Conservation (phyloP, 495 filamentous ascomycete species). For the Chaetomium tenue region DNA sequence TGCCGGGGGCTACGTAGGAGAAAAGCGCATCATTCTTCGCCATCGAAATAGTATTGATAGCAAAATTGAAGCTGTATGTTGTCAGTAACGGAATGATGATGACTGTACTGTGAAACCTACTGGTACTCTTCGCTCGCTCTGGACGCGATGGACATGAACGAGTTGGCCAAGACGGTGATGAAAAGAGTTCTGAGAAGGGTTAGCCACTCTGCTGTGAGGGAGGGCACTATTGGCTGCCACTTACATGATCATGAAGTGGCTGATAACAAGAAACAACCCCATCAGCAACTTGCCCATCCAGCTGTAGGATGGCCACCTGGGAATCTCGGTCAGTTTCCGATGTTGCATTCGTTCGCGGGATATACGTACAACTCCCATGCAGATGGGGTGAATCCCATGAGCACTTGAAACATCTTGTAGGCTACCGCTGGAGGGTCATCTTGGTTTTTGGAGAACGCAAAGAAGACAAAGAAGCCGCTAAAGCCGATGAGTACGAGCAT, state of each 20-base stretch:
- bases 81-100: not conserved
- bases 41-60: conserved; percentile 92
- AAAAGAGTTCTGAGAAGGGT: conserved; percentile 62
- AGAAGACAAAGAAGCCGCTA: conserved; percentile 92
- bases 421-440: conserved; percentile 66
- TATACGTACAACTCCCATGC: conserved; percentile 52
- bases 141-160: conserved; percentile 88
- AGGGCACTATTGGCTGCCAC: conserved; percentile 11
- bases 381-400: conserved; percentile 72
- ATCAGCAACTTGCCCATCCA: conserved; percentile 70
- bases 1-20: conserved; percentile 84
- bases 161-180: conserved; percentile 89
- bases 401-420: conserved; percentile 85
- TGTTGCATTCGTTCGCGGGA: not conserved
- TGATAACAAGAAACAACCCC: conserved; percentile 82
- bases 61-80: conserved; percentile 67
- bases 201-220: not conserved
- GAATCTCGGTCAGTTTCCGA: conserved; percentile 39
- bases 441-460: conserved; percentile 68
- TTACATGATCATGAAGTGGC: conserved; percentile 86
- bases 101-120: conserved; percentile 29
- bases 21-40: conserved; percentile 93
- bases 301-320: conserved; percentile 75
- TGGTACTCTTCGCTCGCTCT: conserved; percentile 92
- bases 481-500: conserved; percentile 79